Evolutionary conservation across 2,329 filamentous ascomycete genomes (phyloP), one percentile per base, ranked within the genome.

Genomic region (Apiospora arundinis): DNA sequence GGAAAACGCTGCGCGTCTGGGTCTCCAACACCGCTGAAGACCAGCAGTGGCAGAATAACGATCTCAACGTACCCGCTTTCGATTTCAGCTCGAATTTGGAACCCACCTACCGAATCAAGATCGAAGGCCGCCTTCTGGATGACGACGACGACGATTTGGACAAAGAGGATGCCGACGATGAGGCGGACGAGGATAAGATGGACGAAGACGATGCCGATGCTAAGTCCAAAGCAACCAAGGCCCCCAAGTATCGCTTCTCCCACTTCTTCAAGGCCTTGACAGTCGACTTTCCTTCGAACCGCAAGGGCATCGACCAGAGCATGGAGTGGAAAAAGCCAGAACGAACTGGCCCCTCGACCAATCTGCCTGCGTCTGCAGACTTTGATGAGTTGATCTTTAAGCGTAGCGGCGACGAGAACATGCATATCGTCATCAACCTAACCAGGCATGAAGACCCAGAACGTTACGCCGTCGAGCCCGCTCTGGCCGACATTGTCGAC

Each of bases 321-420:
- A 87, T 98, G 48, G 94, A 95, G 79, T 99, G 96, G 96, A 94
- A 93, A 80, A 97, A 96, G 79, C 92, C 94, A 5, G 90, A 83
- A 78, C 86, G 75, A 83, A 86, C 80, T 73, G 84, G 79, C n/a
- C 84, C 85, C 74, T 81, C 87, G 1, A 82, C 89, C 49, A 88
- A 87, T 69, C 77, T 87, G n/a, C 87, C 91, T 8, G 86, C 91
- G 44, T 90, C 90, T 44, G 89, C 91, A 63, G 94, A 97, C 78
- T 97, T 98, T 78, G 96, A 98, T 82, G 92, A 93, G 79, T 85
- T 99, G 63, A 92, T 95, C 60, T 98, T 99, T 80, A 94, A 97
- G 85, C 90, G 96, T 70, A 94, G 92, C 77, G 92, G 94, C 45
- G 96, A 99, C 79, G 95, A 98, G 81, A 98, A 97, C 76, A 87